phyloP scores from a whole-genome alignment of 495 filamentous ascomycete genomes.

The Neurospora cerealis region DNA sequence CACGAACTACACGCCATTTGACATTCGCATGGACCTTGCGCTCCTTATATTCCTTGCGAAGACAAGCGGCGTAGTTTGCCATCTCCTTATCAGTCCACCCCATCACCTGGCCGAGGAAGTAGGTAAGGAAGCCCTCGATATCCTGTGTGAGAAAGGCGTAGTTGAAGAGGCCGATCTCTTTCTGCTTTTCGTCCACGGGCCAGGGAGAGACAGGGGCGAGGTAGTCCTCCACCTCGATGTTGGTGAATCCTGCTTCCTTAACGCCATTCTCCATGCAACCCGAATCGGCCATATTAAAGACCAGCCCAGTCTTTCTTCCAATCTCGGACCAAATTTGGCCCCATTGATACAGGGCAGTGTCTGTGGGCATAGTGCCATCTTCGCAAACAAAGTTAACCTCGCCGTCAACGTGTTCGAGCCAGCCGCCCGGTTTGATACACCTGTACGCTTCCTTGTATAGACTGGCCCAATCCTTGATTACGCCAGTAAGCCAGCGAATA shows the following conservation, averaged over 20 bases:
- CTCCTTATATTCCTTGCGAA: constrained; percentile 10
- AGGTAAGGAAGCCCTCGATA: background rate
- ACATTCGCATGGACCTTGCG: constrained; percentile 6
- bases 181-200: background rate
- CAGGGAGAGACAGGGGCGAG: background rate
- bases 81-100: constrained; percentile 14
- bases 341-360: background rate
- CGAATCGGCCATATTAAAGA: background rate
- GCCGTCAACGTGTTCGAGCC: constrained; percentile 14
- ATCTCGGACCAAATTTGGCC: background rate
- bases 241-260: background rate
- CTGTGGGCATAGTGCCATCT: background rate
- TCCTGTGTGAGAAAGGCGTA: background rate
- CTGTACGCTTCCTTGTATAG: constrained; percentile 24
- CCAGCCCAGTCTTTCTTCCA: background rate
- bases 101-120: constrained; percentile 9
- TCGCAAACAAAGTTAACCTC: background rate
- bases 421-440: constrained; percentile 27
- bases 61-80: constrained; percentile 5
- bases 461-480: constrained; percentile 37
- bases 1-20: constrained; percentile 18
- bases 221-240: background rate
- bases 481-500: constrained; percentile 42
- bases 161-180: constrained; percentile 6
- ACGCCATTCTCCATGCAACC: background rate